Evolutionary conservation across 176 grass and related monocot genomes (phyloP), one percentile per base, ranked within the genome.

Genomic region (Paspalum vaginatum): DNA sequence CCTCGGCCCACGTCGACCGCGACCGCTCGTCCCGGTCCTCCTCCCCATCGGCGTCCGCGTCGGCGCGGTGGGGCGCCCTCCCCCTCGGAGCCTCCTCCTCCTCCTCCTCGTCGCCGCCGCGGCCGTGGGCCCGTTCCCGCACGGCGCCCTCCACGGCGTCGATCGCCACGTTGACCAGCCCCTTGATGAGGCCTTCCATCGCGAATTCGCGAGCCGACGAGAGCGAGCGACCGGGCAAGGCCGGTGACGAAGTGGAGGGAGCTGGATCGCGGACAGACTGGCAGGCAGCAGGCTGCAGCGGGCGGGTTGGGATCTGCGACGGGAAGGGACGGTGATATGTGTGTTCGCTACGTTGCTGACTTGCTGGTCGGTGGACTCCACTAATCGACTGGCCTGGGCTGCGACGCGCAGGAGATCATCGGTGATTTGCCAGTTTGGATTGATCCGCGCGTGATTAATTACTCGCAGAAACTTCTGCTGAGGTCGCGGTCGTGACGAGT

Each of bases 151-250:
- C 82, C 73, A 80, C 57, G 70, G 78, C 92, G 50, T 89, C 90
- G 59, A 98, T 50, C 47, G 95, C 95, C 16, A 79, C 92, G 20
- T 95, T 25, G 52, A 90, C 83, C 81, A 98, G 41, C 27, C 92
- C 95, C 81, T 95, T 98, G 79, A 98, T 69, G 71, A 98, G 84
- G 38, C 83, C 87, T 39, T 98, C 92, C 93, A 96, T 96, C 72
- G 53, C 64, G 42, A 59, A 4, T 56, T 96, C 72, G 53, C 64
- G 42, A 59, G 7, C 74, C 42, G 42, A 8, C n/a, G 66, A 47
- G 44, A 13, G 5, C 26, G 70, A 48, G 52, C 70, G 27, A 38
- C 11, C 73, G n/a, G 41, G 5, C 32, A 1, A 20, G 47, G 52
- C 53, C 42, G 21, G 4, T 15, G 74, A 7, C 43, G 46, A 25